Percentiles rank a stretch among this genome's conserved stretches.
phyloP scores from a whole-genome alignment of 768 basidiomycete genomes.

The Multifurca ochricompacta region DNA sequence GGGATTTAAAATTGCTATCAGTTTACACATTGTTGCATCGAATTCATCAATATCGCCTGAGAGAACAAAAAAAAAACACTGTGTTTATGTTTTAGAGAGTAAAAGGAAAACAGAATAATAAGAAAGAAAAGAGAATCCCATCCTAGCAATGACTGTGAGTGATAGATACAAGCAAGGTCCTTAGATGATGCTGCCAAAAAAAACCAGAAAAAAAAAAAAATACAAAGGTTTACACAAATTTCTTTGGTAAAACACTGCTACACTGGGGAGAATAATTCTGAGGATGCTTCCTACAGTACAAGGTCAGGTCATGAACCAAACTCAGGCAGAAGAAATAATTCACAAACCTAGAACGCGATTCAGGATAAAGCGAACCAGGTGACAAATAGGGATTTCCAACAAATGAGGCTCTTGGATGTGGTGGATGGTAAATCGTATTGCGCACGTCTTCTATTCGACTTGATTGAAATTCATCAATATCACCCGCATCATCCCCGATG shows the following conservation, averaged over 20 bases:
- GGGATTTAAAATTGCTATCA: conserved; percentile 10
- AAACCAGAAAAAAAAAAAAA: conserved; percentile 2
- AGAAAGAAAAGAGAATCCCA: neutral
- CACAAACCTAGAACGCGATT: conserved; percentile 12
- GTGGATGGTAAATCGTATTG: neutral
- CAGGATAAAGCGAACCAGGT: neutral
- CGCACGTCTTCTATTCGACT: conserved; percentile 1
- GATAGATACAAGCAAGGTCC: conserved; percentile 18
- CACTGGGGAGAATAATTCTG: conserved; percentile 5
- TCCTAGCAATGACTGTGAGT: conserved; percentile 3
- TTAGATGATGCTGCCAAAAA: conserved; percentile 6
- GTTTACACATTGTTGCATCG: conserved; percentile 16
- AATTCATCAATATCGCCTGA: neutral
- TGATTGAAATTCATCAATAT: conserved; percentile 1
- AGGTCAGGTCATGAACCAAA: neutral
- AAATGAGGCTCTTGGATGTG: neutral
- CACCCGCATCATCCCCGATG: neutral
- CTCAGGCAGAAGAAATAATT: neutral
- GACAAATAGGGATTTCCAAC: neutral
- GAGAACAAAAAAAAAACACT: neutral
- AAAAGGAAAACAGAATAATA: neutral
- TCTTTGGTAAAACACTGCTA: conserved; percentile 7
- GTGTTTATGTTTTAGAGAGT: too few species aligned
- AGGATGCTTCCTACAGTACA: neutral
- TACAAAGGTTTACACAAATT: conserved; percentile 13